Percentiles rank a stretch among this genome's conserved stretches.
phyloP scores from a whole-genome alignment of 345 rosid species.

The Rubroshorea leprosula region DNA sequence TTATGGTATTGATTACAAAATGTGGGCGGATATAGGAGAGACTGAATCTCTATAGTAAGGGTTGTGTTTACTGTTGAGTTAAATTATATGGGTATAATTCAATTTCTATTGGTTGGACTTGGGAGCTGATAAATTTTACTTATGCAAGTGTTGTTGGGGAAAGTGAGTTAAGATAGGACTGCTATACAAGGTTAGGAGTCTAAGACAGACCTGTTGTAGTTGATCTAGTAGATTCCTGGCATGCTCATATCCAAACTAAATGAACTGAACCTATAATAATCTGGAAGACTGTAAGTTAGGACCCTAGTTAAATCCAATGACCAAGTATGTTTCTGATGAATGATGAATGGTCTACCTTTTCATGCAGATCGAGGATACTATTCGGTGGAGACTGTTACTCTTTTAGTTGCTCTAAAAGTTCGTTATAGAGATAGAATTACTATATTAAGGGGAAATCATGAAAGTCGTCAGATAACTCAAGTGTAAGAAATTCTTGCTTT shows the following conservation, averaged over 20 bases:
- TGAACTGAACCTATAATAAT: too few relatives aligned
- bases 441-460: slow-evolving; percentile 55
- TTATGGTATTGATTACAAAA: neutral
- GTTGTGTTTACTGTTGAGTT: too few relatives aligned
- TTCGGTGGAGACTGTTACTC: slow-evolving; percentile 59
- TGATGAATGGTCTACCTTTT: neutral
- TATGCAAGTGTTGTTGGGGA: too few relatives aligned
- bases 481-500: slow-evolving; percentile 34
- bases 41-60: neutral
- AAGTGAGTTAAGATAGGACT: too few relatives aligned
- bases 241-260: neutral
- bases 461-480: slow-evolving; percentile 65
- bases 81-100: too few relatives aligned
- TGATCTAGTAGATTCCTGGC: neutral
- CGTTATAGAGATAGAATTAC: slow-evolving; percentile 59
- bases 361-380: slow-evolving; percentile 60
- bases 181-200: too few relatives aligned
- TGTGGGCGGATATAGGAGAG: neutral
- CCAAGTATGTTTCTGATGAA: neutral
- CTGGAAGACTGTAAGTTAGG: too few relatives aligned
- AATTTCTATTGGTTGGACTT: too few relatives aligned
- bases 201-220: too few relatives aligned
- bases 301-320: too few relatives aligned
- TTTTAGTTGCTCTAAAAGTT: slow-evolving; percentile 54
- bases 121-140: too few relatives aligned